Base-by-base conservation (phyloP, 495 filamentous ascomycete species). In the Rusavskia elegans region DNA sequence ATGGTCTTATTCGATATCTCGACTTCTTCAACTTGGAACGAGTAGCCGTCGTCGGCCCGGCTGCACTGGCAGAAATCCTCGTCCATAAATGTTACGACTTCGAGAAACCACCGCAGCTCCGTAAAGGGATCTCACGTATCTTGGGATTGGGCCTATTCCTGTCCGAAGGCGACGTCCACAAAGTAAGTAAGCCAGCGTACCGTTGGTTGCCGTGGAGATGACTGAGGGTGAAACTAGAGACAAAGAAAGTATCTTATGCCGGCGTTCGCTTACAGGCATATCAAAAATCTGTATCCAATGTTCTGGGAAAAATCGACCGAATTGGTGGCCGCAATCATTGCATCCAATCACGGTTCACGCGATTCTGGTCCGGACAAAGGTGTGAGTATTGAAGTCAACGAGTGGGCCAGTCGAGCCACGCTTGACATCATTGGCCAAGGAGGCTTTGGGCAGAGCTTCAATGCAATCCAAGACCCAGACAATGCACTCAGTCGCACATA, bases 191-290 rank as follows among this genome's bases (percentile, higher is more conserved):
- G 8, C 9, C 17, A 21, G 14, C 13, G 17, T 20, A 32, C 14
- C 3, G 50, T 23, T 17, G 8, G 4, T 21, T 14, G 9, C 45
- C 29, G 23, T 27, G 0, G n/a, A 48, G n/a, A 9, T 25, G 2
- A 29, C 30, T 37, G 16, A 46, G 7, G 19, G 19, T 4, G 9
- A 6, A 7, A 48, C 6, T 37, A 60, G 53, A 67, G 71, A 45
- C 87, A 92, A 71, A 73, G 89, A 9, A 85, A 79, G 57, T 78
- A 80, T 50, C 71, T 94, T 1, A 76, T 84, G 70, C 88, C 87
- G 0, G 87, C 85, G 0, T 96, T 95, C 59, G 70, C 80, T 16
- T 93, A 85, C 61, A 72, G 85, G 17, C 87, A 92, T 56, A 68
- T 93, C 64, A 90, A 92, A 61, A 77, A 92, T 48, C 74, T 95